Conservation (phyloP, 176 grass and related monocot genomes). For the Triticum timopheevii region DNA sequence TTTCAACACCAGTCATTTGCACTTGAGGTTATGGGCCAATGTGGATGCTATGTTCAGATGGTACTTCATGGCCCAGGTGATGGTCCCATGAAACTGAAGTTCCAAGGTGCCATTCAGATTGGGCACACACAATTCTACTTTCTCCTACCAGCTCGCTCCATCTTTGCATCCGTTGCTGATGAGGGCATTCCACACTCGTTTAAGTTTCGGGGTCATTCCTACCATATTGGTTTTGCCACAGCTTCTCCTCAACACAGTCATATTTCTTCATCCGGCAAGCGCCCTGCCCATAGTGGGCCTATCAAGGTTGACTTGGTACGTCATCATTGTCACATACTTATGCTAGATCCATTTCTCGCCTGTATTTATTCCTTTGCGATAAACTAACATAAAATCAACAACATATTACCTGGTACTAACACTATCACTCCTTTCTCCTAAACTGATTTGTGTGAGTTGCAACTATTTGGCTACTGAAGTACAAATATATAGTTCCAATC, state of each 20-base stretch:
- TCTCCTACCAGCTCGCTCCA: constrained; percentile 45
- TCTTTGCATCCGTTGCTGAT: constrained; percentile 19
- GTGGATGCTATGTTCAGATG: constrained; percentile 54
- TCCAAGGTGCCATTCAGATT: constrained; percentile 64
- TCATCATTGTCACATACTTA: neutral
- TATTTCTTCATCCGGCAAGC: neutral
- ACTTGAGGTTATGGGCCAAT: constrained; percentile 57
- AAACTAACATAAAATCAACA: neutral
- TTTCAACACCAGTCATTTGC: neutral
- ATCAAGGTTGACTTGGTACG: neutral
- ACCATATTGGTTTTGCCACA: constrained; percentile 14
- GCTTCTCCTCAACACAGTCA: neutral
- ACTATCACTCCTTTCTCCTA: neutral
- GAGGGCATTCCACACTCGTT: neutral
- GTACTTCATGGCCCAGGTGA: constrained; percentile 38
- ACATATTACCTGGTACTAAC: no score
- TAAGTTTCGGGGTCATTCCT: neutral
- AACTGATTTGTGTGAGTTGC: neutral
- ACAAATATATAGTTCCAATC: neutral
- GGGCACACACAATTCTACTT: constrained; percentile 66
- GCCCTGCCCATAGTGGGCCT: neutral
- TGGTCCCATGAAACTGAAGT: constrained; percentile 56
- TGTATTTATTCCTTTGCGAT: neutral
- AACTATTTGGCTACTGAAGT: neutral
- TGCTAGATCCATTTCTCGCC: neutral